Evolutionary conservation across 768 basidiomycete species (phyloP).

Genomic region (Vishniacozyma victoriae): DNA sequence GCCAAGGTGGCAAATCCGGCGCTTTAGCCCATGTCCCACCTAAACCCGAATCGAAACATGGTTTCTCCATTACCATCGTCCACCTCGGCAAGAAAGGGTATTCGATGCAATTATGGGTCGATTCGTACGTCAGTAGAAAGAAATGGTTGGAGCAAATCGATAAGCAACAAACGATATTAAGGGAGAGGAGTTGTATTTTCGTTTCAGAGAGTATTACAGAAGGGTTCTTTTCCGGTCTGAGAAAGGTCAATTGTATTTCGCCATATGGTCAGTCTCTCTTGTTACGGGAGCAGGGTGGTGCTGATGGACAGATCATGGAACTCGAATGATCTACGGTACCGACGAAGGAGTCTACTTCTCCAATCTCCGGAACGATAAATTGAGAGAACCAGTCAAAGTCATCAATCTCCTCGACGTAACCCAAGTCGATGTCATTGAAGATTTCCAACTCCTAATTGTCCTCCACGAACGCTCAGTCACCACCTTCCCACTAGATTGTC

Average conservation of each 20-base stretch:
- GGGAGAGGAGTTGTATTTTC: conserved; percentile 78
- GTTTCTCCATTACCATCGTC: conserved; percentile 85
- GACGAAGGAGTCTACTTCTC: conserved; percentile 95
- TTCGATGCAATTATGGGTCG: conserved; percentile 84
- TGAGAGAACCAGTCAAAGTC: conserved; percentile 77
- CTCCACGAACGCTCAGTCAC: conserved; percentile 98
- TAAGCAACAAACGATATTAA: conserved; percentile 79
- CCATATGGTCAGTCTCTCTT: conserved; percentile 63
- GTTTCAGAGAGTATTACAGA: conserved; percentile 79
- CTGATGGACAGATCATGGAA: conserved; percentile 62
- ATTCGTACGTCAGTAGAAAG: conserved; percentile 70
- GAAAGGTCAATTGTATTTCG: conserved; percentile 88
- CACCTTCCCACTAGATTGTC: conserved; percentile 87
- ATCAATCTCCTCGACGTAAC: conserved; percentile 80
- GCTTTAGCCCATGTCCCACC: conserved; percentile 34
- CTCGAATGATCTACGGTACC: conserved; percentile 89
- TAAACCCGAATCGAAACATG: conserved; percentile 61
- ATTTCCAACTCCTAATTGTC: conserved; percentile 92
- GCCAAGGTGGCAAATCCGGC: conserved; percentile 6
- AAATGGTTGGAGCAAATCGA: conserved; percentile 92
- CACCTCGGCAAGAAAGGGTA: conserved; percentile 91
- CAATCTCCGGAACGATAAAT: conserved; percentile 67
- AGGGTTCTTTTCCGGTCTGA: conserved; percentile 75
- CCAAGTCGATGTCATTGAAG: conserved; percentile 93
- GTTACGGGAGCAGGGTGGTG: neutral